Base-by-base conservation (phyloP, 345 rosid species). In the Eucalyptus decipiens region DNA sequence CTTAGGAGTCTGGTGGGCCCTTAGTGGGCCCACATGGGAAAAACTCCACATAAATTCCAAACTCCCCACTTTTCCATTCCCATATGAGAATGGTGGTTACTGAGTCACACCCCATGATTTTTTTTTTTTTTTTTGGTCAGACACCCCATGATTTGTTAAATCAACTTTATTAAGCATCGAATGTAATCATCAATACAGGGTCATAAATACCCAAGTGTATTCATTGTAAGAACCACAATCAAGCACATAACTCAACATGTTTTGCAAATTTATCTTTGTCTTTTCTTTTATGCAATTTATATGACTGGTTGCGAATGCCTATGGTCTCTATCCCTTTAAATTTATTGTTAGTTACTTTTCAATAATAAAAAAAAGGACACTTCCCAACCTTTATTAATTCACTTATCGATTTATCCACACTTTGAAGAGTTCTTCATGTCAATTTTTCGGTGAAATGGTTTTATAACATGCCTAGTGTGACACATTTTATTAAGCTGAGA, bases 301-400 rank as follows among this genome's bases (percentile, higher is more conserved):
- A 17, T 34, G 12, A 1, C 4, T 17, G 4, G 6, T 0, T 0
- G 5, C 0, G 4, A 69, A 1, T 69, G 80, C 4, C 43, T 32
- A 7, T 1, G 0, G 10, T 34, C 2, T 18, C 80, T 2, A 9
- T 69, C 42, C 42, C 42, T 69, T 69, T 15, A n/a, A 69, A 69
- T 34, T 69, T 69, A 11, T 69, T 9, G 7, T 34, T 7, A 69
- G 21, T 34, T 69, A 69, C 6, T 32, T 69, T 32, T 6, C 42
- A 12, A 5, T 34, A 24, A 13, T n/a, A 67, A 51, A 51, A 32
- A 16, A 67, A 32, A 9, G 2, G 80, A 69, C 2, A 18, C 42
- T 34, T 69, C 42, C 37, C 2, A 34, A 34, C 80, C 42, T 69
- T 32, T 17, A 69, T 69, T 42, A 65, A 30, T n/a, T 7, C 37